Conservation (phyloP, 2,329 filamentous ascomycete genomes). For the Talaromyces albobiverticillius region DNA sequence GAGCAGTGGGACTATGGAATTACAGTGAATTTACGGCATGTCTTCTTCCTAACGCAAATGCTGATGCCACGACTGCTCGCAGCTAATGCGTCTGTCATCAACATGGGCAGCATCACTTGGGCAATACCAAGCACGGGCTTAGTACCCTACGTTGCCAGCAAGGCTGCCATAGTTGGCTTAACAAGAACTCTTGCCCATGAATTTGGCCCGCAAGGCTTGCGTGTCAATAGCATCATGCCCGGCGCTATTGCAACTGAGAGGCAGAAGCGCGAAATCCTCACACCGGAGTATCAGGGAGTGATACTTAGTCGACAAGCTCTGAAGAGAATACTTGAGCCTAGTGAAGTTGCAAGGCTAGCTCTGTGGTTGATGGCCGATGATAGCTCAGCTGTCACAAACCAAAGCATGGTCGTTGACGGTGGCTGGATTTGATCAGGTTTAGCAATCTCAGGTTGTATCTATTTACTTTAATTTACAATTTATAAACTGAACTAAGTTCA, state of each 20-base stretch:
- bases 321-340: slow-evolving; percentile 36
- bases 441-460: too few species aligned
- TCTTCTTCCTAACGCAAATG: slow-evolving; percentile 43
- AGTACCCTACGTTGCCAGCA: slow-evolving; percentile 39
- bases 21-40: slow-evolving; percentile 46
- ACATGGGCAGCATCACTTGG: slow-evolving; percentile 42
- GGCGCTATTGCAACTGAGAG: slow-evolving; percentile 48
- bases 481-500: too few species aligned
- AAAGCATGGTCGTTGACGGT: slow-evolving; percentile 39
- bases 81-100: slow-evolving; percentile 34
- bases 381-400: slow-evolving; percentile 46
- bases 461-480: too few species aligned
- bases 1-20: slow-evolving; percentile 45
- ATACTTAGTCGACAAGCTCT: slow-evolving; percentile 43
- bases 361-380: slow-evolving; percentile 49
- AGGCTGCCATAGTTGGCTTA: slow-evolving; percentile 40
- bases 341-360: slow-evolving; percentile 47
- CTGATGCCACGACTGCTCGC: slow-evolving; percentile 35
- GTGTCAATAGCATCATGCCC: slow-evolving; percentile 52
- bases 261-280: slow-evolving; percentile 45
- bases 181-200: slow-evolving; percentile 38
- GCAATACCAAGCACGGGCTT: slow-evolving; percentile 31
- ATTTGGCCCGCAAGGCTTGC: slow-evolving; percentile 34
- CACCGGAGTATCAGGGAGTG: slow-evolving; percentile 33
- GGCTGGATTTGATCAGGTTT: slow-evolving; percentile 15